These are phyloP conservation scores for Pythium phragmiticola DNA, from an alignment of 352 stramenopile species.

Conservation along the genomic window DNA sequence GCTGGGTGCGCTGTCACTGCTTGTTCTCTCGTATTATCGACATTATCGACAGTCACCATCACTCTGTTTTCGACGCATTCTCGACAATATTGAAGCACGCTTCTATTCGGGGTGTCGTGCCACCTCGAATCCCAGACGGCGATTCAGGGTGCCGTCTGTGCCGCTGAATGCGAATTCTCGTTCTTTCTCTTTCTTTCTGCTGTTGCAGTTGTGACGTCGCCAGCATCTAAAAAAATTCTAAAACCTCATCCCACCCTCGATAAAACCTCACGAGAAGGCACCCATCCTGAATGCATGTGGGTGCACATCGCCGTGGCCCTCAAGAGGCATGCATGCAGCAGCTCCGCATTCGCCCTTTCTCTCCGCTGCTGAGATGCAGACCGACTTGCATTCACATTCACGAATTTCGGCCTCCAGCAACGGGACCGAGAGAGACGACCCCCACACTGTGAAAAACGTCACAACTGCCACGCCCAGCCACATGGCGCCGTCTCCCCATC, in stretches of 20 bases:
- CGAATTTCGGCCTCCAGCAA: not conserved
- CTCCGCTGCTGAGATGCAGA: slow-evolving; percentile 6
- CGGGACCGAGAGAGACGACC: not conserved
- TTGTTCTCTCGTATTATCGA: slow-evolving; percentile 3
- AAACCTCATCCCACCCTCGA: slow-evolving; percentile 16
- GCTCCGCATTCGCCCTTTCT: too few species aligned
- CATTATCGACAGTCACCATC: slow-evolving; percentile 20
- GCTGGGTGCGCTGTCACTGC: slow-evolving; percentile 9
- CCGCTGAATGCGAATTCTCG: slow-evolving; percentile 24
- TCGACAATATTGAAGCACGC: slow-evolving; percentile 15
- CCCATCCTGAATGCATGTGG: not conserved
- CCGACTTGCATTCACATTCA: slow-evolving; percentile 25
- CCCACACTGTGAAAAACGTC: not conserved
- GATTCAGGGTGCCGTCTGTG: not conserved
- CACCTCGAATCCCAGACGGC: too few species aligned
- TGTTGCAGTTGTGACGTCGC: slow-evolving; percentile 12
- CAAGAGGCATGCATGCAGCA: too few species aligned
- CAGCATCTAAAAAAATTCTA: slow-evolving; percentile 1
- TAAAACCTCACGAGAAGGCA: slow-evolving; percentile 15
- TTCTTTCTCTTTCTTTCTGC: slow-evolving; percentile 5
- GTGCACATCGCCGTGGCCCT: too few species aligned
- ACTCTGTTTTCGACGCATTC: slow-evolving; percentile 19
- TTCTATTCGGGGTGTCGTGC: slow-evolving; percentile 3
- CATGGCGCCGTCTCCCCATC: slow-evolving; percentile 13
- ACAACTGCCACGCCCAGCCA: not conserved